Evolutionary conservation across 176 grass and related monocot genomes (phyloP).

Genomic region (Poa annua): DNA sequence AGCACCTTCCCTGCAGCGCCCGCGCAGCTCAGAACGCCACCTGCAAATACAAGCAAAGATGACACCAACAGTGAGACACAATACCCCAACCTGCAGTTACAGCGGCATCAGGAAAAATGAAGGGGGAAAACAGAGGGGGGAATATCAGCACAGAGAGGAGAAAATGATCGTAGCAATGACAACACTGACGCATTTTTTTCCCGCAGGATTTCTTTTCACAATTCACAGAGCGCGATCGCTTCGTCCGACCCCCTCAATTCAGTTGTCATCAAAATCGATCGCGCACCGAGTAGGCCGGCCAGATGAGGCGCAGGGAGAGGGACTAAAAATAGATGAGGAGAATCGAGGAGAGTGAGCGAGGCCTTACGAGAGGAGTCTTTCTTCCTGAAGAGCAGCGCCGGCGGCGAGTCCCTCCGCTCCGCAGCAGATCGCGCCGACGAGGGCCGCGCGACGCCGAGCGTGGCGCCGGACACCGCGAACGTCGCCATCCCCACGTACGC

Average conservation of each 20-base stretch:
- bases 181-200: conserved; percentile 27
- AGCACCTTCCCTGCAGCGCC: conserved; percentile 70
- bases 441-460: conserved; percentile 51
- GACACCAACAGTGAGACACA: conserved; percentile 12
- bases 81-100: not conserved
- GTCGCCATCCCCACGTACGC: conserved; percentile 32
- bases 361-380: conserved; percentile 53
- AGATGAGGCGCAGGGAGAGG: too few species aligned
- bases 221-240: conserved; percentile 33
- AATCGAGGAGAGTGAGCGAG: not conserved
- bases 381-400: conserved; percentile 56
- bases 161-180: conserved; percentile 10
- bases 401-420: conserved; percentile 58
- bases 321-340: conserved; percentile 1
- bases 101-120: not conserved
- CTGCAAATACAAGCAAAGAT: conserved; percentile 36
- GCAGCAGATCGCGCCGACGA: conserved; percentile 38
- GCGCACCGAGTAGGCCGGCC: not conserved
- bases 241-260: not conserved
- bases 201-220: not conserved
- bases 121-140: not conserved
- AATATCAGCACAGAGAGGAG: not conserved
- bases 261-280: not conserved
- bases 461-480: conserved; percentile 67
- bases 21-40: conserved; percentile 47